Base-by-base conservation (phyloP, 371 early-diverging fungal genomes). In the Mortierella sp. region DNA sequence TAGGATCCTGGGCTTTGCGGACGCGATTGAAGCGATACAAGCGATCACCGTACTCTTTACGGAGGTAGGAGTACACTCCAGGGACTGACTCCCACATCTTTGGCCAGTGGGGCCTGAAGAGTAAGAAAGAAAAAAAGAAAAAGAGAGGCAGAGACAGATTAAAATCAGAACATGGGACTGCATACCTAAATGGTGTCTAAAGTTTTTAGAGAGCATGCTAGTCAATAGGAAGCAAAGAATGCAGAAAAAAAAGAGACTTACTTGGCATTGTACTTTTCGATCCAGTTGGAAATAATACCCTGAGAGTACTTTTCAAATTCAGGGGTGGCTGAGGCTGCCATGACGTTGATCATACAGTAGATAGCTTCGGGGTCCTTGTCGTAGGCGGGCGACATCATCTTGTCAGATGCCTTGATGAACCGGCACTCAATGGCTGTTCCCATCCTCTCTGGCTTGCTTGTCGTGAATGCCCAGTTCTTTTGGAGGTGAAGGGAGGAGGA, bases 91-190 rank as follows among this genome's bases (percentile, higher is more conserved):
- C 88, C 84, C 83, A 89, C 31, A 73, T 28, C 83, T 89, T 89
- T 24, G 83, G 77, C 89, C 88, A 89, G 24, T 88, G 88, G 0
- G 89, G 88, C 38, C 88, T 88, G 79, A 26, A 4, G n/a, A 6
- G 26, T 13, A 10, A 3, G 10, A 57, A 26, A 57, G 26, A 19
- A 38, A 38, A 5, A 38, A 38, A 38, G 5, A 38, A 5, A 38
- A 5, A 38, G 42, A 38, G 42, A 38, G 42, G 5, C 3, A 19
- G 34, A 21, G 55, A 5, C 16, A n/a, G n/a, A 24, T 13, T 11
- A 24, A 55, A 19, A n/a, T 55, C 16, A 50, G 34, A 60, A 38
- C 14, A 7, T 28, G 13, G 34, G 38, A 34, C 19, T 28, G 60
- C 16, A 4, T 28, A 14, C 4, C 1, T 5, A 14, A 58, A 2